Evolutionary conservation across 768 basidiomycete genomes (phyloP).

Genomic region (Pulveroboletus frians): DNA sequence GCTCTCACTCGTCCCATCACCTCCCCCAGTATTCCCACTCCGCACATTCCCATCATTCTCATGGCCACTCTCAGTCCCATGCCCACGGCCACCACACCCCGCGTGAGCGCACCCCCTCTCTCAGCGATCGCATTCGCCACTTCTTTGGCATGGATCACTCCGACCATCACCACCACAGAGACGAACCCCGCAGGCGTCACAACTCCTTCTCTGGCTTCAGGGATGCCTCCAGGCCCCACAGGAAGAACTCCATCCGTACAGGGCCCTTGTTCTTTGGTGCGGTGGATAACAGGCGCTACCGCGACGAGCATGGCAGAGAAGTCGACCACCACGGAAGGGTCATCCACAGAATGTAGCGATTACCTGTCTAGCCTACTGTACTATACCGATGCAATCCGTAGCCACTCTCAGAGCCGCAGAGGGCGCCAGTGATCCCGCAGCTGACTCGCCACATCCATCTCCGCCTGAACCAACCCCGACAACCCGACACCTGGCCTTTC

Average conservation of each 20-base stretch:
- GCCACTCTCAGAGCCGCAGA: slow-evolving; percentile 39
- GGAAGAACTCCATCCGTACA: slow-evolving; percentile 15
- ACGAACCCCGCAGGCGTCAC: slow-evolving; percentile 21
- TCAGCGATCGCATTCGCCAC: slow-evolving; percentile 36
- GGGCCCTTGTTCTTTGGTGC: slow-evolving; percentile 22
- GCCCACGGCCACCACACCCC: slow-evolving; percentile 11
- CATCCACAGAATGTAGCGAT: slow-evolving; percentile 22
- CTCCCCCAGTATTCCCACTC: slow-evolving; percentile 13
- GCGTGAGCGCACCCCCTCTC: slow-evolving; percentile 19
- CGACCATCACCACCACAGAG: not conserved
- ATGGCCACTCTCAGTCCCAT: slow-evolving; percentile 8
- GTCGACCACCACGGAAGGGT: slow-evolving; percentile 23
- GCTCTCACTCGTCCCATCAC: slow-evolving; percentile 18
- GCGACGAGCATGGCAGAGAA: slow-evolving; percentile 26
- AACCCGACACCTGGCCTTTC: slow-evolving; percentile 7
- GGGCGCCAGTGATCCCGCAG: slow-evolving; percentile 66
- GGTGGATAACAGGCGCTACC: slow-evolving; percentile 12
- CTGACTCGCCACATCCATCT: slow-evolving; percentile 55
- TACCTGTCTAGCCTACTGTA: slow-evolving; percentile 9
- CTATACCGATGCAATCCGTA: not conserved
- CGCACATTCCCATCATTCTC: slow-evolving; percentile 5
- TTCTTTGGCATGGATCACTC: slow-evolving; percentile 32
- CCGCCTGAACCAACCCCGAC: slow-evolving; percentile 40
- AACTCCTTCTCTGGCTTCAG: slow-evolving; percentile 24
- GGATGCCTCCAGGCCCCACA: slow-evolving; percentile 12